A percentile compares a stretch with the other conserved stretches of the same genome.
Evolutionary conservation across 495 filamentous ascomycete species (phyloP).

Genomic region (Podospora comata): DNA sequence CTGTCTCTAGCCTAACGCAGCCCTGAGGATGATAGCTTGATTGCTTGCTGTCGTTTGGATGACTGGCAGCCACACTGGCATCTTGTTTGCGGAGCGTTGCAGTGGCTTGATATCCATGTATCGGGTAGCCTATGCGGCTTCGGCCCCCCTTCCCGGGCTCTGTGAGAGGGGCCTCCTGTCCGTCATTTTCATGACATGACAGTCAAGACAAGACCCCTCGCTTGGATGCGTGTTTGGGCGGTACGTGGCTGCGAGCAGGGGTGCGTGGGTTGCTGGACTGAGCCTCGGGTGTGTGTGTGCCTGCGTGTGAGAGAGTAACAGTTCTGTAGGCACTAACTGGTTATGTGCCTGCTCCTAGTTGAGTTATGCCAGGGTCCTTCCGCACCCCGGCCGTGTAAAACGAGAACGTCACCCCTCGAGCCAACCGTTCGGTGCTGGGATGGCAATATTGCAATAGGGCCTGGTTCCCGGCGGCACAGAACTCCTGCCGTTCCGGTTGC

Average conservation of each 20-base stretch:
- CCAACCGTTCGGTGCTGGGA: slow-evolving; percentile 22
- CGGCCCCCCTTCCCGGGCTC: slow-evolving; percentile 11
- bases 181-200: slow-evolving; percentile 22
- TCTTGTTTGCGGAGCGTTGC: slow-evolving; percentile 13
- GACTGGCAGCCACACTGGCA: slow-evolving; percentile 2
- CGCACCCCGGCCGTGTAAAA: slow-evolving; percentile 6
- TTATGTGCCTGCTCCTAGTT: neutral
- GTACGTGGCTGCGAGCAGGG: neutral
- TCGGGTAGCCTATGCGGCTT: slow-evolving; percentile 12
- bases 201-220: slow-evolving; percentile 17
- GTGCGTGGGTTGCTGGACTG: neutral
- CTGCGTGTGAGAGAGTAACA: neutral
- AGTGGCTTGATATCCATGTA: slow-evolving; percentile 5
- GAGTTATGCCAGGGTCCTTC: neutral
- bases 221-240: slow-evolving; percentile 2
- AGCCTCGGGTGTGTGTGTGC: neutral
- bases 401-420: slow-evolving; percentile 23
- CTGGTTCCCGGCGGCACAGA: slow-evolving; percentile 7
- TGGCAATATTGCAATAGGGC: slow-evolving; percentile 3
- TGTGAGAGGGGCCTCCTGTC: slow-evolving; percentile 15
- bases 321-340: neutral
- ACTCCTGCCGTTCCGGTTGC: slow-evolving; percentile 9
- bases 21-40: neutral
- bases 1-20: neutral
- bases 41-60: slow-evolving; percentile 9